Evolutionary conservation across 768 basidiomycete genomes (phyloP), one percentile per base, ranked within the genome.

Genomic region (Rhodotorula taiwanensis): DNA sequence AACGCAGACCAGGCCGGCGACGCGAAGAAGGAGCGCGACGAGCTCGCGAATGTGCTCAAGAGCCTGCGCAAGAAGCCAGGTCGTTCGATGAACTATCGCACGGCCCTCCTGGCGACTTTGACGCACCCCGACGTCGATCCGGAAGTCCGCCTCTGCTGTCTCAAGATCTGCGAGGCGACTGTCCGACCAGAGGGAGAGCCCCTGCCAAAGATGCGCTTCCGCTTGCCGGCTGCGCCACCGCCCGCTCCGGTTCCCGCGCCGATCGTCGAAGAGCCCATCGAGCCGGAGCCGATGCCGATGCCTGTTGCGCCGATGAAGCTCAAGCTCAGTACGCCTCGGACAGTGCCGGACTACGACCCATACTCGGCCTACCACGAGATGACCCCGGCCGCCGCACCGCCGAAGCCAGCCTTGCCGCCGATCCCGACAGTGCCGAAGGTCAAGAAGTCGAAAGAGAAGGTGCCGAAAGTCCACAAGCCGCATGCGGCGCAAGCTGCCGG

Each of bases 141-240:
- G 72, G 88, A 94, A 77, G 87, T 93, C 44, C 86, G 92, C 50
- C 89, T 90, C 84, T 89, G 86, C 67, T 78, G 94, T 52, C 80
- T 98, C 71, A 97, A 98, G 76, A 79, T 95, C 28, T 89, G 89
- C 9, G 94, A 97, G 71, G 80, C 94, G 25, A 81, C 91, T 47
- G 85, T 93, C 69, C 84, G 86, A 55, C 87, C 89, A 28, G 79
- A 84, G 5, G 84, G 89, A 61, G 94, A 98, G 76, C 81, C 84
- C 3, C 79, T 87, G 10, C 93, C 93, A 2, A 91, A 89, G 60
- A 85, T 93, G 60, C 64, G 68, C 6, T 62, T 70, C 60, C 65
- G 88, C 15, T 55, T 62, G 5, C 66, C 58, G 15, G 57, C 66
- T 10, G 55, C 60, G 20, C 66, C 66, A 5, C 49, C 52, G 5